Percentiles rank a stretch among this genome's conserved stretches.
These are phyloP conservation scores for Guyanaporus albipodus DNA, from an alignment of 768 basidiomycete genomes.

Conservation along the genomic window DNA sequence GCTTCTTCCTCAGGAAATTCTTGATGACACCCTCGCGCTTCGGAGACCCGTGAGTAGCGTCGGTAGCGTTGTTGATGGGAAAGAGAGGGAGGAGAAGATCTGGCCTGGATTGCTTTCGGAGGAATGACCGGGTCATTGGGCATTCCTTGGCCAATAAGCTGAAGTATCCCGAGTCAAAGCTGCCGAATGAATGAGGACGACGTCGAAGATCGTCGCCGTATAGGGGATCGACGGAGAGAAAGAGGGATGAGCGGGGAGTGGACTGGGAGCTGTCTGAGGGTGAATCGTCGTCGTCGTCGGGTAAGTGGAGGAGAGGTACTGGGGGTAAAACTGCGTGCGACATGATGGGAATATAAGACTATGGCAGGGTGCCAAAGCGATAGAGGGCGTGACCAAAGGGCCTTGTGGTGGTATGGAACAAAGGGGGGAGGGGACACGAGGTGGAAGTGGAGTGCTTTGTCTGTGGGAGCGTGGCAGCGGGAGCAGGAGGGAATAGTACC, in stretches of 20 bases:
- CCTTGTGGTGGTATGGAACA: slow-evolving; percentile 28
- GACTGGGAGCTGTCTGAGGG: slow-evolving; percentile 10
- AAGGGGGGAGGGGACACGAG: slow-evolving; percentile 14
- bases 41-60: slow-evolving; percentile 6
- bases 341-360: slow-evolving; percentile 24
- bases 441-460: slow-evolving; percentile 9
- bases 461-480: background rate
- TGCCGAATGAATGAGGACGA: slow-evolving; percentile 21
- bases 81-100: slow-evolving; percentile 14
- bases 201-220: background rate
- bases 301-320: slow-evolving; percentile 9
- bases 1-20: slow-evolving; percentile 22
- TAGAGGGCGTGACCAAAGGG: slow-evolving; percentile 16
- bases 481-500: slow-evolving; percentile 1
- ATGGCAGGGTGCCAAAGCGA: slow-evolving; percentile 20
- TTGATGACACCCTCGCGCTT: slow-evolving; percentile 23
- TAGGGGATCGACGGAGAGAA: slow-evolving; percentile 2
- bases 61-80: slow-evolving; percentile 4
- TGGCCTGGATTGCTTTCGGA: slow-evolving; percentile 5
- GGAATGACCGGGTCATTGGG: slow-evolving; percentile 8
- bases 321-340: slow-evolving; percentile 4
- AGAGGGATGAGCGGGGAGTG: slow-evolving; percentile 22
- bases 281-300: slow-evolving; percentile 16
- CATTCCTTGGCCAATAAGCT: slow-evolving; percentile 23
- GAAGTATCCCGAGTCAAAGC: slow-evolving; percentile 31